Base-by-base conservation (phyloP, 768 basidiomycete species). In the Russula abietina region DNA sequence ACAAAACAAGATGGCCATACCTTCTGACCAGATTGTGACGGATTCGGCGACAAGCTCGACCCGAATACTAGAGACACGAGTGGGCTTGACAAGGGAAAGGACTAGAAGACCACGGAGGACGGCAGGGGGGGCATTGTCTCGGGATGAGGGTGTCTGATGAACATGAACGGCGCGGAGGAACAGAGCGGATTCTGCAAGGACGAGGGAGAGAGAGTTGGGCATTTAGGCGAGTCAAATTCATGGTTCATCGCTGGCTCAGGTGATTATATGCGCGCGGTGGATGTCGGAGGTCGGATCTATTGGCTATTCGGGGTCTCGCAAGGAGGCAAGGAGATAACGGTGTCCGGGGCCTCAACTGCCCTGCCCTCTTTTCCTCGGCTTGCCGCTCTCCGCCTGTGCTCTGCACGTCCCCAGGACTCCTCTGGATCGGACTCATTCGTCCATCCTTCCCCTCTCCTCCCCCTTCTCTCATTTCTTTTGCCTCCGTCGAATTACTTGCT, bases 61-160 rank as follows among this genome's bases (percentile, higher is more conserved):
- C 59, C 87, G 86, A 60, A 99, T 95, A 69, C 86, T 89, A 36
- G 88, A 86, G 67, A 99, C 86, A 72, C 86, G 86, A 56, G 87
- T 93, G 0, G 93, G 87, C 71, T 95, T 96, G 33, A 77, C 76
- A 48, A 89, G 73, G 19, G 75, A 77, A 61, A 91, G 75, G 2
- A 81, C 83, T 61, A 90, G 76, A 4, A 89, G 75, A 16, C 88
- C 88, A 52, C 88, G 77, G 16, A 91, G 75, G 68, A 87, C 74
- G 16, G 86, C 81, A 0, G 86, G 84, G 3, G 75, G 75, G 57
- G 75, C 74, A 49, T 55, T 43, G 72, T 77, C 57, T 68, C 73
- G 66, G 70, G 72, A 60, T 51, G 69, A 64, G 38, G 65, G 68
- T 11, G 69, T 69, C 10, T 75, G 70, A 45, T 73, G 70, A 22